Evolutionary conservation across 2,329 filamentous ascomycete species (phyloP), one percentile per base, ranked within the genome.

Genomic region (Madurella mycetomatis): DNA sequence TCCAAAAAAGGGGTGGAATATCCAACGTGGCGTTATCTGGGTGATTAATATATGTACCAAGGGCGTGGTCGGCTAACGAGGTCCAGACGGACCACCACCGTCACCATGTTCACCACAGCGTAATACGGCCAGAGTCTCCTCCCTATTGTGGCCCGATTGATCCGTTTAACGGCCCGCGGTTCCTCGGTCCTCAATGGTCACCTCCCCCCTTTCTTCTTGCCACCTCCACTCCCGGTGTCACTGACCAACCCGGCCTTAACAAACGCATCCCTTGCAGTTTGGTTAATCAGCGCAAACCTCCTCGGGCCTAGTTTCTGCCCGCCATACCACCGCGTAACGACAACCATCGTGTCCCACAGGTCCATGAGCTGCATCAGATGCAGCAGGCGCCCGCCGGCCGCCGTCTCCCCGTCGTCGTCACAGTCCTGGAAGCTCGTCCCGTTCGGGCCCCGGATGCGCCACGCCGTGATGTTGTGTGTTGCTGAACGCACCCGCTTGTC

Each of bases 301-400:
- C 92, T 87, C 47, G 92, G 92, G 0, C 94, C 94, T 44, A 99
- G 73, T 64, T 91, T 87, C 54, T 95, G 82, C 1, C 94, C 94
- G 4, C 94, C 94, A 70, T 95, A 99, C 94, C 94, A 99, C 59
- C 94, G 76, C 40, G 89, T 91, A 30, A 99, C 92, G 3, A 99
- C 87, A 0, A 99, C 90, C 75, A 97, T 86, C 15, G 87, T 86
- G 70, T 95, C 83, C 91, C 92, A 96, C 11, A 95, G 78, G 66
- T 92, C 89, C 89, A 96, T 96, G 57, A 96, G 73, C 74, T 96
- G 91, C 85, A 99, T 87, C 31, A 99, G 75, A 73, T 95, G 90
- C 56, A 97, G 72, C 66, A 99, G 72, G 41, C 94, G 80, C 0
- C 87, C 85, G 0, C 94, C 94, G 0, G 94, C 94, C 5, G 94